phyloP scores from a whole-genome alignment of 306 rosid species.

The Gleditsia sinensis region DNA sequence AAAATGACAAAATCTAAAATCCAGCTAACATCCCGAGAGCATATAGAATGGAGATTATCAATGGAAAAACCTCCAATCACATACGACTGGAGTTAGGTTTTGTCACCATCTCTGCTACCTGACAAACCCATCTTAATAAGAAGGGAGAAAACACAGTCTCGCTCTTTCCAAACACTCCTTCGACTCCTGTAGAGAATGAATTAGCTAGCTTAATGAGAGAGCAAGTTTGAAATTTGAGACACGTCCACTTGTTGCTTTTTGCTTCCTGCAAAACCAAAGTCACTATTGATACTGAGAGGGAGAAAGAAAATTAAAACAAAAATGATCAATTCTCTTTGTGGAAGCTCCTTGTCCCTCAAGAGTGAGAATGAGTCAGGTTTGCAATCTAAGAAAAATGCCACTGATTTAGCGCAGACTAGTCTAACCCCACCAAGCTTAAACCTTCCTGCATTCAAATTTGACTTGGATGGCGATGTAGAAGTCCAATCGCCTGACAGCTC shows the following conservation, averaged over 20 bases:
- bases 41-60: slow-evolving; percentile 41
- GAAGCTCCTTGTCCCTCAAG: slow-evolving; percentile 65
- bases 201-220: slow-evolving; percentile 25
- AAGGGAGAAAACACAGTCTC: slow-evolving; percentile 41
- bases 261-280: not conserved
- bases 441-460: slow-evolving; percentile 68
- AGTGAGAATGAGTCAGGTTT: slow-evolving; percentile 57
- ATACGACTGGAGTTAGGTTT: slow-evolving; percentile 29
- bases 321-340: slow-evolving; percentile 80
- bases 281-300: slow-evolving; percentile 2
- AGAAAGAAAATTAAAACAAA: not conserved
- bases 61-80: slow-evolving; percentile 49
- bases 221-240: not conserved
- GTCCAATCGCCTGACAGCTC: slow-evolving; percentile 80
- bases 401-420: slow-evolving; percentile 46
- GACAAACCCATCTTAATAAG: slow-evolving; percentile 42
- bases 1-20: slow-evolving; percentile 52
- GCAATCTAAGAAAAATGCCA: slow-evolving; percentile 39
- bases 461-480: slow-evolving; percentile 70
- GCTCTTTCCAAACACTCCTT: slow-evolving; percentile 48
- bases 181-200: slow-evolving; percentile 1
- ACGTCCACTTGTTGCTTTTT: not conserved
- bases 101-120: slow-evolving; percentile 38
- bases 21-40: slow-evolving; percentile 53
- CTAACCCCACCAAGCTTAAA: slow-evolving; percentile 69